Conservation (phyloP, 2,329 filamentous ascomycete genomes). For the Mollisia scopiformis region DNA sequence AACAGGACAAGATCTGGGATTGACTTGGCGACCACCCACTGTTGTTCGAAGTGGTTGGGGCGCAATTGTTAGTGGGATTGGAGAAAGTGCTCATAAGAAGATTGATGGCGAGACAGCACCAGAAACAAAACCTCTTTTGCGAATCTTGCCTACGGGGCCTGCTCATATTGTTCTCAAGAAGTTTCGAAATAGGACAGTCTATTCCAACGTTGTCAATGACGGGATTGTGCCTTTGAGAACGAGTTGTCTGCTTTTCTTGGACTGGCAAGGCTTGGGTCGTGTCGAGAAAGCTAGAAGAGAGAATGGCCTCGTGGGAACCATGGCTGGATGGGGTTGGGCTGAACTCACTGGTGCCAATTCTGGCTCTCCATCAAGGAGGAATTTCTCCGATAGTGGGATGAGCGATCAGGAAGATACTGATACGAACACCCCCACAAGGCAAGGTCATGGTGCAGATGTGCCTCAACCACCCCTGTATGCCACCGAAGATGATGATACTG, state of each 20-base stretch:
- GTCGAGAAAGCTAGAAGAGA: constrained; percentile 94
- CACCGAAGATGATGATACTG: constrained; percentile 67
- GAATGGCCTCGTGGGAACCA: constrained; percentile 88
- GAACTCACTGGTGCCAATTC: constrained; percentile 78
- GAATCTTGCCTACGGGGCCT: constrained; percentile 88
- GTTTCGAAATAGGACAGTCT: constrained; percentile 89
- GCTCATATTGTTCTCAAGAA: constrained; percentile 85
- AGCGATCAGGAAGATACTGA: constrained; percentile 32
- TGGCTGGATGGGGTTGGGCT: constrained; percentile 93
- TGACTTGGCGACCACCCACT: constrained; percentile 92
- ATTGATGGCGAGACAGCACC: constrained; percentile 66
- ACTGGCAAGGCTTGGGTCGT: constrained; percentile 91
- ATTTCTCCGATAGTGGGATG: constrained; percentile 22
- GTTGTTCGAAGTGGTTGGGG: constrained; percentile 86
- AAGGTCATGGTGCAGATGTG: constrained; percentile 53
- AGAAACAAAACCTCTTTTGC: constrained; percentile 83
- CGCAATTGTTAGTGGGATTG: constrained; percentile 80
- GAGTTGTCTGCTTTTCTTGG: constrained; percentile 93
- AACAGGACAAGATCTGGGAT: constrained; percentile 90
- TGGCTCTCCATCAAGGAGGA: constrained; percentile 28
- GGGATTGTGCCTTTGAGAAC: constrained; percentile 94
- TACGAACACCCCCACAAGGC: constrained; percentile 47
- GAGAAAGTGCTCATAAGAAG: constrained; percentile 65
- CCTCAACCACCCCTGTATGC: constrained; percentile 71
- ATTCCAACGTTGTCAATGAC: constrained; percentile 97